Conservation (phyloP, 768 basidiomycete genomes). For the Amanita thiersii region DNA sequence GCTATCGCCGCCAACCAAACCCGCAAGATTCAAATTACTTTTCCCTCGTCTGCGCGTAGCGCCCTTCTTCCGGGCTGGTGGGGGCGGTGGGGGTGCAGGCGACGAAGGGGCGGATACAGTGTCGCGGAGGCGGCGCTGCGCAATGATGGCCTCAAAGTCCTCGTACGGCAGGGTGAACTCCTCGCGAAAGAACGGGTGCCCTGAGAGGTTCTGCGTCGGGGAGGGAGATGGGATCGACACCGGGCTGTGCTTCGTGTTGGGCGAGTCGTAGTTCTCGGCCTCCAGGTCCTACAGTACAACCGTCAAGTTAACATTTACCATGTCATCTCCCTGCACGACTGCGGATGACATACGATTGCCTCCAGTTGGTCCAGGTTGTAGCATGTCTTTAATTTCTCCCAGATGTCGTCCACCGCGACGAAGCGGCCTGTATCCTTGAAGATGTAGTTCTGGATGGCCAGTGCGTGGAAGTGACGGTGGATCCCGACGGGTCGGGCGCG, state of each 20-base stretch:
- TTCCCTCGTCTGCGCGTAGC: slow-evolving; percentile 30
- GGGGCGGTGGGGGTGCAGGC: slow-evolving; percentile 28
- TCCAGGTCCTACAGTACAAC: slow-evolving; percentile 38
- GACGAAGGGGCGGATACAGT: slow-evolving; percentile 60
- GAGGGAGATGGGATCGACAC: slow-evolving; percentile 56
- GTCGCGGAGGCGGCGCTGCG: slow-evolving; percentile 53
- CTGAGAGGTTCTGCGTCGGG: slow-evolving; percentile 57
- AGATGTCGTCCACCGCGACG: slow-evolving; percentile 57
- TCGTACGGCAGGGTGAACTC: slow-evolving; percentile 63
- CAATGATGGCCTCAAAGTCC: slow-evolving; percentile 53
- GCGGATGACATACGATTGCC: slow-evolving; percentile 44
- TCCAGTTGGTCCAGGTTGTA: slow-evolving; percentile 77
- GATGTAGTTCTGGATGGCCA: slow-evolving; percentile 68
- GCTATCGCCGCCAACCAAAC: slow-evolving; percentile 74
- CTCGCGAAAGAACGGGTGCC: slow-evolving; percentile 66
- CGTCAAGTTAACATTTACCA: slow-evolving; percentile 4
- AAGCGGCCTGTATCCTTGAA: slow-evolving; percentile 58
- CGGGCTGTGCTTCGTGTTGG: slow-evolving; percentile 34
- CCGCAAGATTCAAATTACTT: slow-evolving; percentile 57
- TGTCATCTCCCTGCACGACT: not conserved
- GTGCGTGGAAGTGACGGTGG: slow-evolving; percentile 75
- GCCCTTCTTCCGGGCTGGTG: slow-evolving; percentile 17
- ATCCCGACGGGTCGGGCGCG: slow-evolving; percentile 77
- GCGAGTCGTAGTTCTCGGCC: slow-evolving; percentile 34
- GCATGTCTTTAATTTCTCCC: slow-evolving; percentile 63